Evolutionary conservation across 2,329 filamentous ascomycete genomes (phyloP).

Genomic region (Trichoderma koningiopsis): DNA sequence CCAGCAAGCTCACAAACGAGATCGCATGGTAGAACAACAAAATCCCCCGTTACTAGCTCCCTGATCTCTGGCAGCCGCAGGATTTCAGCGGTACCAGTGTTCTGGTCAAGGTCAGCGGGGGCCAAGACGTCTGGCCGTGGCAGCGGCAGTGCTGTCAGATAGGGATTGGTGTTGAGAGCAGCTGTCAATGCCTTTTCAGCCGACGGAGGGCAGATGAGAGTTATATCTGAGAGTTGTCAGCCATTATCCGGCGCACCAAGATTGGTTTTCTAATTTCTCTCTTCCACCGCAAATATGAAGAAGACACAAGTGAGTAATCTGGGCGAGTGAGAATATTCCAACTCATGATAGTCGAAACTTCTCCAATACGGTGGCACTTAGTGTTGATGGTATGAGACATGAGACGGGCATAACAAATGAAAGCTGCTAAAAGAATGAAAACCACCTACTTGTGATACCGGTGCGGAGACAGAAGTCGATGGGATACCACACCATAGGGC

Average conservation of each 20-base stretch:
- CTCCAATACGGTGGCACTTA: neutral
- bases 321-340: neutral
- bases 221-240: constrained; percentile 55
- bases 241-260: neutral
- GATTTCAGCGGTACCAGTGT: constrained; percentile 86
- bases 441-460: constrained; percentile 68
- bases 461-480: constrained; percentile 83
- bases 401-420: neutral
- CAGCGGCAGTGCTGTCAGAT: constrained; percentile 70
- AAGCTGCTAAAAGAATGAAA: neutral
- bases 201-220: constrained; percentile 64
- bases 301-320: neutral
- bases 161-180: constrained; percentile 76
- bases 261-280: neutral
- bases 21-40: constrained; percentile 90
- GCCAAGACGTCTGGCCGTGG: constrained; percentile 76
- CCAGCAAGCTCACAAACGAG: constrained; percentile 87
- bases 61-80: constrained; percentile 82
- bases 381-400: neutral
- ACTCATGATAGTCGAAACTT: neutral
- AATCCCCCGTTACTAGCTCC: constrained; percentile 77
- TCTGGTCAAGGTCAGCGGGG: constrained; percentile 74
- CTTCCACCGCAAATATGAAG: neutral
- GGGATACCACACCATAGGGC: constrained; percentile 89
- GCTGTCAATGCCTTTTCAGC: constrained; percentile 67